Percentiles rank a stretch among this genome's conserved stretches.
These are phyloP conservation scores for Aspergillus asperescens DNA, from an alignment of 495 filamentous ascomycete species.

Conservation along the genomic window DNA sequence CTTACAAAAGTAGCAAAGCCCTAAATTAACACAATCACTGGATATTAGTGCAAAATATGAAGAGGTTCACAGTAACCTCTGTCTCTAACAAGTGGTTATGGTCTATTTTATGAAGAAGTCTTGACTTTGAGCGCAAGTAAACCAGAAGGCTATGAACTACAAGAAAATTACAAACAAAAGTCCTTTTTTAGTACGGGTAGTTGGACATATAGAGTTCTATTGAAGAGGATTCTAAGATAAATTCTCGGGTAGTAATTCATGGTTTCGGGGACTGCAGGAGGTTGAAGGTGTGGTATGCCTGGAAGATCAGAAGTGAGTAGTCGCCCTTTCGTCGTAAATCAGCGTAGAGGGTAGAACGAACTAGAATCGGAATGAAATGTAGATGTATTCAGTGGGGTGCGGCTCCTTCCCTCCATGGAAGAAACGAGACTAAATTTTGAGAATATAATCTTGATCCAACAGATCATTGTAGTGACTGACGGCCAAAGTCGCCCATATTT, in stretches of 20 bases:
- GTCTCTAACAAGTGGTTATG: too few species aligned
- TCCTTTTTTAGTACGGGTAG: not conserved
- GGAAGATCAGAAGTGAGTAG: slow-evolving; percentile 1
- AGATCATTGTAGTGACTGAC: slow-evolving; percentile 4
- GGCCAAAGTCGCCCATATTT: slow-evolving; percentile 3
- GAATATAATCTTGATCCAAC: slow-evolving; percentile 7
- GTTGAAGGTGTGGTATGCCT: slow-evolving; percentile 1
- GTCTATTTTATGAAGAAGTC: too few species aligned
- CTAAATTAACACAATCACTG: too few species aligned
- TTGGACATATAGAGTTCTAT: slow-evolving; percentile 3
- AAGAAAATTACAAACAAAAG: not conserved
- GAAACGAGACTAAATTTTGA: not conserved
- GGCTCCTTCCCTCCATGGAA: slow-evolving; percentile 3
- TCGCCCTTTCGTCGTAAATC: slow-evolving; percentile 5
- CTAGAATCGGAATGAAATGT: slow-evolving; percentile 1
- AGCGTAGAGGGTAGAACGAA: slow-evolving; percentile 10
- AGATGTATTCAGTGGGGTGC: slow-evolving; percentile 1
- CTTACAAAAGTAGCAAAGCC: too few species aligned
- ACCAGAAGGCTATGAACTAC: not conserved
- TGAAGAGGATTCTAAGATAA: slow-evolving; percentile 9
- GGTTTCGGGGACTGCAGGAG: not conserved
- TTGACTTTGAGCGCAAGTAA: too few species aligned
- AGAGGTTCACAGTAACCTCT: too few species aligned
- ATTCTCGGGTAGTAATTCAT: not conserved
- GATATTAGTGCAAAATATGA: too few species aligned